Conservation (phyloP, 2,329 filamentous ascomycete genomes). For the Bipolaris zeicola region DNA sequence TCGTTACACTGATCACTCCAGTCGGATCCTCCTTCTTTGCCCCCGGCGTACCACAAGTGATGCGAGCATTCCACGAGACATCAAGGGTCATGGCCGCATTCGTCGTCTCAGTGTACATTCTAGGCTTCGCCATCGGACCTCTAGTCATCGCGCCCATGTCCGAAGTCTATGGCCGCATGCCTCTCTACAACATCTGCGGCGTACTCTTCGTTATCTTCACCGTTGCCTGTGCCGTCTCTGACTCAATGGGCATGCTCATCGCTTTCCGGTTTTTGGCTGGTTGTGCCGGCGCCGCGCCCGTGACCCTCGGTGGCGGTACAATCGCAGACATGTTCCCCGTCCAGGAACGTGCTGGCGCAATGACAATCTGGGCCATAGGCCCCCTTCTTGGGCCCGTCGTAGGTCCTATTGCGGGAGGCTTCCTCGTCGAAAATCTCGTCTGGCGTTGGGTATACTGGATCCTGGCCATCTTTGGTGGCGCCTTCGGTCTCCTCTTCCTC, state of each 20-base stretch:
- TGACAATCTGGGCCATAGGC: conserved; percentile 46
- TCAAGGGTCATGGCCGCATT: conserved; percentile 43
- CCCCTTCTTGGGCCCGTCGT: conserved; percentile 46
- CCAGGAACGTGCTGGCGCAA: conserved; percentile 43
- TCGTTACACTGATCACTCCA: conserved; percentile 48
- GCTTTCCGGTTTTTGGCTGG: conserved; percentile 47
- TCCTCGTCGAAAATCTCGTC: conserved; percentile 38
- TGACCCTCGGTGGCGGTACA: conserved; percentile 46
- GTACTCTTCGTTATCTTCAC: conserved; percentile 60
- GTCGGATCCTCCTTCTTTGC: conserved; percentile 55
- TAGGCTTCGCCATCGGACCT: conserved; percentile 49
- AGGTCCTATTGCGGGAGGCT: conserved; percentile 43
- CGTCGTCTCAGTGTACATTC: conserved; percentile 48
- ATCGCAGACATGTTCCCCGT: conserved; percentile 46
- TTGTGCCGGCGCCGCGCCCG: conserved; percentile 38
- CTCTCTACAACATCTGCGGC: conserved; percentile 47
- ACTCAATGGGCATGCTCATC: conserved; percentile 46
- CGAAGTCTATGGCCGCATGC: conserved; percentile 44
- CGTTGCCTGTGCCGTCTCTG: conserved; percentile 47
- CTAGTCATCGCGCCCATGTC: conserved; percentile 46
- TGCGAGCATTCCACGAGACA: conserved; percentile 38
- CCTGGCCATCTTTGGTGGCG: conserved; percentile 40
- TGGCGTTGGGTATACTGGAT: conserved; percentile 49
- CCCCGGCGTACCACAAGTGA: conserved; percentile 63
- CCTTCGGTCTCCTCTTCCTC: conserved; percentile 46